Evolutionary conservation across 371 early-diverging fungal genomes (phyloP).

Genomic region (Rhizopus delemar): DNA sequence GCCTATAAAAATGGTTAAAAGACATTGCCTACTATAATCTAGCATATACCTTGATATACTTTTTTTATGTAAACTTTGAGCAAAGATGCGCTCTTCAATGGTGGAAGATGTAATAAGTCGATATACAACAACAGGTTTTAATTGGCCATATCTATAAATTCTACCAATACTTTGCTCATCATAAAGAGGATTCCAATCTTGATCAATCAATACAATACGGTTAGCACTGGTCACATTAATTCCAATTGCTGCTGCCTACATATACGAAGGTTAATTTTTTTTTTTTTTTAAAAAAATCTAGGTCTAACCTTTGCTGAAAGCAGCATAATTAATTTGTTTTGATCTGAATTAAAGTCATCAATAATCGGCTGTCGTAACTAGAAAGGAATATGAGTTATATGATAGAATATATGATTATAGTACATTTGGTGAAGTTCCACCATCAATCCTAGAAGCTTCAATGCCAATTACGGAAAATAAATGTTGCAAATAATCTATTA

Average conservation of each 20-base stretch:
- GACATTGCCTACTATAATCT: slow-evolving; percentile 30
- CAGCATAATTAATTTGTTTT: slow-evolving; percentile 60
- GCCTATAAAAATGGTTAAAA: slow-evolving; percentile 53
- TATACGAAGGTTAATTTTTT: slow-evolving; percentile 14
- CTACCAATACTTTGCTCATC: slow-evolving; percentile 91
- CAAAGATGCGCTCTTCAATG: slow-evolving; percentile 40
- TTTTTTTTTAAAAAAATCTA: background rate
- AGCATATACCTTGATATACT: slow-evolving; percentile 48
- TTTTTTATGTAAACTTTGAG: slow-evolving; percentile 34
- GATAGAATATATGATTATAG: background rate
- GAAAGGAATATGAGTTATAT: background rate
- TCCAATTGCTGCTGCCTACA: slow-evolving; percentile 78
- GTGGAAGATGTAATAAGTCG: slow-evolving; percentile 50
- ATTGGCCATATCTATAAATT: slow-evolving; percentile 62
- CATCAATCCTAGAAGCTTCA: slow-evolving; percentile 54
- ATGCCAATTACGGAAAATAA: slow-evolving; percentile 15
- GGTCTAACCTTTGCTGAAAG: slow-evolving; percentile 64
- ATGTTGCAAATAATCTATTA: slow-evolving; percentile 57
- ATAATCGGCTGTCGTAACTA: slow-evolving; percentile 71
- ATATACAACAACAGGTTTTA: slow-evolving; percentile 51
- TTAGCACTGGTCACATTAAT: slow-evolving; percentile 89
- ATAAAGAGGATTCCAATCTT: slow-evolving; percentile 95
- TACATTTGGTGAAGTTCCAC: slow-evolving; percentile 39
- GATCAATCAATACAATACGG: slow-evolving; percentile 86
- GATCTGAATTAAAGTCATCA: slow-evolving; percentile 70